Evolutionary conservation across 2,329 filamentous ascomycete genomes (phyloP), one percentile per base, ranked within the genome.

Genomic region (Zalaria sp.): DNA sequence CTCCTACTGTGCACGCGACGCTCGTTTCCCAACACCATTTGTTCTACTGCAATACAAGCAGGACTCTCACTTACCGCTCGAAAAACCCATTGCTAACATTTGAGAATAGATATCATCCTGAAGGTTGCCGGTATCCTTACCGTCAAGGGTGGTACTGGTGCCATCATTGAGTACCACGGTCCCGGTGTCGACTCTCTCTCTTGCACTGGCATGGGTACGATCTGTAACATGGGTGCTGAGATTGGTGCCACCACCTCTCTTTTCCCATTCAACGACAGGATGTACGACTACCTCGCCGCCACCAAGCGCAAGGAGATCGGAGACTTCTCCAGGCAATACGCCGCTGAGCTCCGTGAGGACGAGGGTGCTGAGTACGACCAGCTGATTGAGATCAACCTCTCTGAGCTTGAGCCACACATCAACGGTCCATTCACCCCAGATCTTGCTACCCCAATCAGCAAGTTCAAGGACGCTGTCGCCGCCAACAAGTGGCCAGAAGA

Each of bases 381-480:
- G 68, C 66, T 95, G 52, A 86, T 96, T 57, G 89, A 95, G 69
- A 85, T 98, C 68, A 89, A 98, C 73, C 77, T 98, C 42, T 82
- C 77, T 45, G 83, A 89, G 66, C 81, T 98, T 38, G 91, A 98
- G 73, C 91, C 91, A 52, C 86, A 96, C 64, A 87, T 98, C 72
- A 98, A 98, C 72, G 91, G 91, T 51, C 91, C 91, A 50, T 96
- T 96, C 77, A 98, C 91, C 27, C 91, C 91, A 47, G 91, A 98
- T 77, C 74, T 98, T 68, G 88, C 87, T 43, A 96, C 91, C 5
- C 91, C 91, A 40, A 93, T 98, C 63, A 94, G 86, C 68, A 91
- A 95, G 72, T 94, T 96, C 72, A 86, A 83, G 67, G 81, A 93
- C 59, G 85, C 86, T 52, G 89, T 89, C 58, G 87, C 93, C 72